Evolutionary conservation across 768 basidiomycete genomes (phyloP), one percentile per base, ranked within the genome.

Genomic region (Lentinula edodes): DNA sequence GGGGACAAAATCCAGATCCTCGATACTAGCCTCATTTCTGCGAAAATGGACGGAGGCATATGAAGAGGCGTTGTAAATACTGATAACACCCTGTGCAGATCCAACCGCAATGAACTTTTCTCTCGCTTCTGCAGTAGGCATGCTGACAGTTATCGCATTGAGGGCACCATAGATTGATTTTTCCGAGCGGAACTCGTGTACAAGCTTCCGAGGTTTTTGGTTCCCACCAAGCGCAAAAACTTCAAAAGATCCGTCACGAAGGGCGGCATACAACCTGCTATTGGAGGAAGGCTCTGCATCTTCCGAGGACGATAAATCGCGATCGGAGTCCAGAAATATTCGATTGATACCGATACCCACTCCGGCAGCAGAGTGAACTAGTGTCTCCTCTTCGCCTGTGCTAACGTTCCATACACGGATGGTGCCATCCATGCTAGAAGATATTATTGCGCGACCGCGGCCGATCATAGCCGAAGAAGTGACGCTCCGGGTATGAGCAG

Each of bases 371-470:
- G 80, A 71, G 4, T 73, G 72, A 54, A 89, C 63, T 12, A 81
- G 74, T 9, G 77, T 69, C 8, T 86, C 77, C 61, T 80, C 76
- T 20, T 76, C 70, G 2, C 81, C 82, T 7, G 77, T 75, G 2
- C 84, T 79, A 7, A 91, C 83, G 63, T 91, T 87, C 91, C 91
- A 92, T 3, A 91, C 74, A 52, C 84, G 79, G 23, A 91, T 68
- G 0, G 86, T 87, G 2, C 84, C 83, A 69, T 93, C 91, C 60
- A 86, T 83, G 0, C 86, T 83, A 5, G 81, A 74, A 9, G 88
- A 89, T 6, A 93, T 66, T 53, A 93, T 71, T 66, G 86, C 85
- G 23, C 84, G 80, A 0, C 91, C 91, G 2, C 82, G 76, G 0
- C 82, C 81, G 43, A 93, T 74, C 64, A 93, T 90, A 1, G 77